These are phyloP conservation scores for Fraxinus dipetala DNA, from an alignment of 305 asterid genomes.

Conservation along the genomic window DNA sequence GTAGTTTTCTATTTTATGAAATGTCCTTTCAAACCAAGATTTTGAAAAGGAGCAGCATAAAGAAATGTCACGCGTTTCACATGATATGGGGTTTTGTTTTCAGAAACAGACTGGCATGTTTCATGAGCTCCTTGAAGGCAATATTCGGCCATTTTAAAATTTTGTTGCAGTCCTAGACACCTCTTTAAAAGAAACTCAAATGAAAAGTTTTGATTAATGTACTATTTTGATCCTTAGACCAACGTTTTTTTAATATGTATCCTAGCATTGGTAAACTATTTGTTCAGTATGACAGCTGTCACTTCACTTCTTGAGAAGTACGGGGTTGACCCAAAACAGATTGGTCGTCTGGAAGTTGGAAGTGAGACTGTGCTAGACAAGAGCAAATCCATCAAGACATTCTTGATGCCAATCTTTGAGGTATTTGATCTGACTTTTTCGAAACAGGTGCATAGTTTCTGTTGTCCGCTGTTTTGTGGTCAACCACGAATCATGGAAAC, in stretches of 20 bases:
- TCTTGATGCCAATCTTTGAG: constrained; percentile 97
- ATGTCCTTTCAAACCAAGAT: constrained; percentile 8
- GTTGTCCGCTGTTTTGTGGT: not conserved
- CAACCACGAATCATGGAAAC: constrained; percentile 3
- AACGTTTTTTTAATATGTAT: not conserved
- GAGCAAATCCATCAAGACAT: constrained; percentile 98
- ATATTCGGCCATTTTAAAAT: constrained; percentile 3
- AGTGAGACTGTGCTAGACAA: constrained; percentile 96
- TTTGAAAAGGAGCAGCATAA: not conserved
- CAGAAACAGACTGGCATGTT: constrained; percentile 1
- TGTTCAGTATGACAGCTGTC: constrained; percentile 89
- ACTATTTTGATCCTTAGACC: not conserved
- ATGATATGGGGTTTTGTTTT: not conserved
- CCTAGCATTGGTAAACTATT: constrained; percentile 21
- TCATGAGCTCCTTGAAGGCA: not conserved
- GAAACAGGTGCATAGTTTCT: not conserved
- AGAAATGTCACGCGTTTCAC: not conserved
- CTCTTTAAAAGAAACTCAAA: not conserved
- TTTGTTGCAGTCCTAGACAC: not conserved
- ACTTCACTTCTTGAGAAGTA: constrained; percentile 85
- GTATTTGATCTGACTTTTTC: constrained; percentile 37
- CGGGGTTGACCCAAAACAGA: constrained; percentile 78
- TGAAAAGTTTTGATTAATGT: not conserved
- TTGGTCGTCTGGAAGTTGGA: constrained; percentile 98
- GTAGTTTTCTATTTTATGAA: not conserved